phyloP scores from a whole-genome alignment of 2,329 filamentous ascomycete genomes.

The Capronia epimyces region DNA sequence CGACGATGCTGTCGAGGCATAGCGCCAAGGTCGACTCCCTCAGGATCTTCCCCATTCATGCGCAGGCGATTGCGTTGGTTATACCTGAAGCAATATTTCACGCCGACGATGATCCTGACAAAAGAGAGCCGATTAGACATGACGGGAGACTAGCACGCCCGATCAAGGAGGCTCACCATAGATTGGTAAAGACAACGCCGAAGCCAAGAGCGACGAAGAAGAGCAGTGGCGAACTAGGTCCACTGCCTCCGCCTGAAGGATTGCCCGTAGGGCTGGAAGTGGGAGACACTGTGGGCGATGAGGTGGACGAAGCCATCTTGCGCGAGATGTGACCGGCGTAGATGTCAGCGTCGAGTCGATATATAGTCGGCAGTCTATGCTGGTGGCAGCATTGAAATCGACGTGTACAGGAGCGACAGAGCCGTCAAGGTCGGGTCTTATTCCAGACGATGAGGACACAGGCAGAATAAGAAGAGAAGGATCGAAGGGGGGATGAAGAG shows the following conservation, averaged over 20 bases:
- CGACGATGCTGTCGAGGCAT: conserved; percentile 82
- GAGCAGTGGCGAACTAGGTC: conserved; percentile 65
- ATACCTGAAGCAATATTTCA: conserved; percentile 98
- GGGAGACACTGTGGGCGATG: conserved; percentile 19
- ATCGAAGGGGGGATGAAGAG: not conserved
- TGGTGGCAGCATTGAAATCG: conserved; percentile 11
- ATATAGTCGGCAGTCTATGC: not conserved
- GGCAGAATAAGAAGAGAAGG: not conserved
- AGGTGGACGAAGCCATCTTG: conserved; percentile 19
- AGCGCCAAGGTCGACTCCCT: conserved; percentile 78
- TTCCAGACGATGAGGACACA: conserved; percentile 5
- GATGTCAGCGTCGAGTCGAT: conserved; percentile 8
- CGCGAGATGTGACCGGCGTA: conserved; percentile 9
- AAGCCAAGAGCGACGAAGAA: conserved; percentile 97
- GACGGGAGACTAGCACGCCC: not conserved
- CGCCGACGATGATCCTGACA: conserved; percentile 93
- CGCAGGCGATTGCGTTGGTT: conserved; percentile 85
- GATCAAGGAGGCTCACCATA: conserved; percentile 65
- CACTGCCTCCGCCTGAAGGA: conserved; percentile 37
- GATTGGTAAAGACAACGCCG: conserved; percentile 95
- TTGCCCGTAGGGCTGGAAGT: conserved; percentile 26
- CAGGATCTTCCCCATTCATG: conserved; percentile 70
- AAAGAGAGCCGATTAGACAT: conserved; percentile 1
- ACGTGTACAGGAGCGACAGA: not conserved
- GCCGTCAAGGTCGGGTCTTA: not conserved